Conservation (phyloP, 2,329 filamentous ascomycete species). For the Botryosphaeria dothidea region DNA sequence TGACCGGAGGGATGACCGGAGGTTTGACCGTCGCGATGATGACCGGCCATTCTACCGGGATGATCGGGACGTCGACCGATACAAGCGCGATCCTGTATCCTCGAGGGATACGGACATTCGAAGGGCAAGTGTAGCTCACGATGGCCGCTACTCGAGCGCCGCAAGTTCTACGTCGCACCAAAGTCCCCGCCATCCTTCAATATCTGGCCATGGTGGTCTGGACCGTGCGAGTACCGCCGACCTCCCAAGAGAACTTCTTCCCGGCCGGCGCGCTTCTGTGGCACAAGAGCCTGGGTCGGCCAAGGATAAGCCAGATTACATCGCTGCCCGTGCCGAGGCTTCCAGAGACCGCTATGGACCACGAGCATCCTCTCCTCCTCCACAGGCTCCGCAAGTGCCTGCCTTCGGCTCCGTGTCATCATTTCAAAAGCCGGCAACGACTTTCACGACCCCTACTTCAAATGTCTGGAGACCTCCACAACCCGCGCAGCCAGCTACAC, state of each 20-base stretch:
- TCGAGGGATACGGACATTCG: slow-evolving; percentile 21
- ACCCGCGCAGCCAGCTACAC: slow-evolving; percentile 34
- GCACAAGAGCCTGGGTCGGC: slow-evolving; percentile 34
- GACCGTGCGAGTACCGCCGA: slow-evolving; percentile 8
- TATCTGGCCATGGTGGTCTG: slow-evolving; percentile 10
- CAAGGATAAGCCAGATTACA: slow-evolving; percentile 45
- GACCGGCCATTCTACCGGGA: slow-evolving; percentile 38
- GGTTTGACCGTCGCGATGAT: slow-evolving; percentile 47
- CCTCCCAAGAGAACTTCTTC: slow-evolving; percentile 3
- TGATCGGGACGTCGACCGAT: slow-evolving; percentile 42
- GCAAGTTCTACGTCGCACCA: slow-evolving; percentile 5
- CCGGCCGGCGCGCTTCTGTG: slow-evolving; percentile 37
- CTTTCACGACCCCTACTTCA: slow-evolving; percentile 24
- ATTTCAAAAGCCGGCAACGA: slow-evolving; percentile 15
- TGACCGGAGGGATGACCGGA: slow-evolving; percentile 42
- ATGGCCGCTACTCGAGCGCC: slow-evolving; percentile 2
- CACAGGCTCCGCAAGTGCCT: slow-evolving; percentile 55
- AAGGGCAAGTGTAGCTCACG: slow-evolving; percentile 19
- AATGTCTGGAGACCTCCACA: slow-evolving; percentile 46
- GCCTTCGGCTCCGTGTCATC: slow-evolving; percentile 51
- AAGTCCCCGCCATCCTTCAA: slow-evolving; percentile 11
- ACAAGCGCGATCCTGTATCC: slow-evolving; percentile 32
- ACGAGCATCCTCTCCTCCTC: slow-evolving; percentile 53
- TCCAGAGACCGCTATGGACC: slow-evolving; percentile 48
- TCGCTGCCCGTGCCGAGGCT: slow-evolving; percentile 48